phyloP scores from a whole-genome alignment of 2,329 filamentous ascomycete species.

The Chaetomiaceae sp. region DNA sequence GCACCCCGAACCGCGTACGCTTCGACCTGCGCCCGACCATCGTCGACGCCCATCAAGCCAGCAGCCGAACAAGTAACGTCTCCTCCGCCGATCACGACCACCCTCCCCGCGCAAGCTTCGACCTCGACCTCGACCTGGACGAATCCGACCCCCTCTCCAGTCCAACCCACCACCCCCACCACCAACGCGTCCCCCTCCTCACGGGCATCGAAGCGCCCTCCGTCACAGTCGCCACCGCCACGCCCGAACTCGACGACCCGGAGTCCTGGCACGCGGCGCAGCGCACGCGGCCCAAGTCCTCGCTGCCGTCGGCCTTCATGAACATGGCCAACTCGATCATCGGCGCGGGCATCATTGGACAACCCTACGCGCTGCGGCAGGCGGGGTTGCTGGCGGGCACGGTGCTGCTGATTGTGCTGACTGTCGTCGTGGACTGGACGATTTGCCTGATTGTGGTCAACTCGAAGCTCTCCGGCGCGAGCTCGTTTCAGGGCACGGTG shows the following conservation, averaged over 20 bases:
- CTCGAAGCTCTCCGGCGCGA: slow-evolving; percentile 88
- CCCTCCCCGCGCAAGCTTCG: slow-evolving; percentile 23
- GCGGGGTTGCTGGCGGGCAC: slow-evolving; percentile 80
- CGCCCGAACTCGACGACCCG: slow-evolving; percentile 22
- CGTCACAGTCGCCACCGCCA: slow-evolving; percentile 46
- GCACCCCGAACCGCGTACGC: slow-evolving; percentile 66
- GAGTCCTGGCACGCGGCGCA: slow-evolving; percentile 47
- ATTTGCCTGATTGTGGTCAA: slow-evolving; percentile 96
- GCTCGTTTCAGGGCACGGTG: slow-evolving; percentile 93
- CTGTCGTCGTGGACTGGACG: slow-evolving; percentile 90
- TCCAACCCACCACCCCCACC: slow-evolving; percentile 36
- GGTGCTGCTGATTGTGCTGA: slow-evolving; percentile 70
- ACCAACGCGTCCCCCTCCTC: slow-evolving; percentile 63
- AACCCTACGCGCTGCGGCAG: slow-evolving; percentile 93
- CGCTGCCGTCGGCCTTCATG: slow-evolving; percentile 87
- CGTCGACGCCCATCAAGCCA: slow-evolving; percentile 23
- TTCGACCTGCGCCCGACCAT: slow-evolving; percentile 56
- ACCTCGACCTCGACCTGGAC: slow-evolving; percentile 24
- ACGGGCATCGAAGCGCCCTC: slow-evolving; percentile 80
- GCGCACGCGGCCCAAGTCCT: slow-evolving; percentile 68
- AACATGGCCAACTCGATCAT: slow-evolving; percentile 99
- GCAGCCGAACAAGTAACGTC: background rate
- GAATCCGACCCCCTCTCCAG: slow-evolving; percentile 29
- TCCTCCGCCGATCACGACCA: slow-evolving; percentile 4
- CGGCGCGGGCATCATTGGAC: slow-evolving; percentile 67